These are phyloP conservation scores for Colletotrichum somersetense DNA, from an alignment of 2,329 filamentous ascomycete genomes.

Conservation along the genomic window DNA sequence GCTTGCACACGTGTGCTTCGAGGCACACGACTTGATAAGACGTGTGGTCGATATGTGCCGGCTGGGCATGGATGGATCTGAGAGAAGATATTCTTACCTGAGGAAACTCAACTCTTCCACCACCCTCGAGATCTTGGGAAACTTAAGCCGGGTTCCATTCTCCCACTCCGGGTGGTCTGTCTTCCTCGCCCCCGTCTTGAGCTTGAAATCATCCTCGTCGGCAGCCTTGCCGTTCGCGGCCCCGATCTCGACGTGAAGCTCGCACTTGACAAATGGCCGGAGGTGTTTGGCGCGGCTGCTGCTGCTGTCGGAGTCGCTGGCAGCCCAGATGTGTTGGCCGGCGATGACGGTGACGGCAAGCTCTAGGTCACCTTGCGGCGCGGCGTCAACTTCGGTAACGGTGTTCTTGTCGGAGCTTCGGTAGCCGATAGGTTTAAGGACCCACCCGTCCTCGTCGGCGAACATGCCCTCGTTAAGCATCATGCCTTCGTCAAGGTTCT, in stretches of 20 bases:
- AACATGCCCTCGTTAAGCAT: slow-evolving; percentile 99
- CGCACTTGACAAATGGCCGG: slow-evolving; percentile 81
- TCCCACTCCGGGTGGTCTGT: slow-evolving; percentile 74
- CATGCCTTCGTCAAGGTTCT: slow-evolving; percentile 92
- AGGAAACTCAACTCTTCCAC: slow-evolving; percentile 80
- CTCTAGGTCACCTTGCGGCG: slow-evolving; percentile 68
- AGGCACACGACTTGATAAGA: slow-evolving; percentile 1
- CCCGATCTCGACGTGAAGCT: slow-evolving; percentile 81
- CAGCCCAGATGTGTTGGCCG: slow-evolving; percentile 78
- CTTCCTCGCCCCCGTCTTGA: slow-evolving; percentile 66
- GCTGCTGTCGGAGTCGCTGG: slow-evolving; percentile 53
- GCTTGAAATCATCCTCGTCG: slow-evolving; percentile 71
- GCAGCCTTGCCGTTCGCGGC: slow-evolving; percentile 52
- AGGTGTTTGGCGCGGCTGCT: slow-evolving; percentile 55
- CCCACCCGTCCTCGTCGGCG: slow-evolving; percentile 84
- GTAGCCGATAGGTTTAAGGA: slow-evolving; percentile 85
- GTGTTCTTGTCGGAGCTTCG: slow-evolving; percentile 61
- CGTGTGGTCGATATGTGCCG: slow-evolving; percentile 29
- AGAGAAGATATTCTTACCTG: slow-evolving; percentile 64
- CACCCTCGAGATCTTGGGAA: slow-evolving; percentile 68
- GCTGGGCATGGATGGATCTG: slow-evolving; percentile 11
- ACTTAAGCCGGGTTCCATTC: slow-evolving; percentile 67
- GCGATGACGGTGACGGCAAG: slow-evolving; percentile 81
- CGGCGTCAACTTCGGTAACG: slow-evolving; percentile 59
- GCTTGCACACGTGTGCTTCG: not conserved